Percentiles rank a stretch among this genome's conserved stretches.
phyloP scores from a whole-genome alignment of 1,139 yeast species.

The Groenewaldozyma sp. region DNA sequence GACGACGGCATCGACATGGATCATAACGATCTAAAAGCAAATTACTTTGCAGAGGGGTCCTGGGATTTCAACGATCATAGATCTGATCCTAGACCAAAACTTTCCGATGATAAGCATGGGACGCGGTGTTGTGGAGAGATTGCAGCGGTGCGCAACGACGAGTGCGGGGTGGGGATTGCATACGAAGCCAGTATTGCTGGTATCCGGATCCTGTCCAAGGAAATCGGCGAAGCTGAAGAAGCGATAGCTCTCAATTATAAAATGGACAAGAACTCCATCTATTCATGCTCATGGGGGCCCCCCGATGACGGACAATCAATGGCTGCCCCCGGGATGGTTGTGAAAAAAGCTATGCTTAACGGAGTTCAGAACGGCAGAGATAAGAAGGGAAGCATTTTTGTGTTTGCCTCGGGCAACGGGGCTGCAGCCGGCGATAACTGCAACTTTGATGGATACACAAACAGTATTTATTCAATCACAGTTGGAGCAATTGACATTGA shows the following conservation, averaged over 20 bases:
- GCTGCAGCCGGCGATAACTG: constrained; percentile 78
- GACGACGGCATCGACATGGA: constrained; percentile 93
- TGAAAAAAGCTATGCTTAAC: constrained; percentile 69
- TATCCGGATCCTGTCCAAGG: constrained; percentile 75
- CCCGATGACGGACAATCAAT: constrained; percentile 83
- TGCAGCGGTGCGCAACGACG: constrained; percentile 72
- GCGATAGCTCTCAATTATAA: constrained; percentile 81
- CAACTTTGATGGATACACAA: constrained; percentile 96
- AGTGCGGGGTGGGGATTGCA: constrained; percentile 94
- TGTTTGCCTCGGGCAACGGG: constrained; percentile 96
- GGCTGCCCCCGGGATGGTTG: constrained; percentile 74
- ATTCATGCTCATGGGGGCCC: constrained; percentile 99
- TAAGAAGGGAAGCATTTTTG: constrained; percentile 79
- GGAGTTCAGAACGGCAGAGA: constrained; percentile 82
- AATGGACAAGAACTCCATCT: constrained; percentile 73
- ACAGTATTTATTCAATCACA: constrained; percentile 89
- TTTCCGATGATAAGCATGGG: constrained; percentile 87
- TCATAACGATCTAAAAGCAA: constrained; percentile 58
- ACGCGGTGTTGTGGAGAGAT: constrained; percentile 98
- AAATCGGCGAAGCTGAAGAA: constrained; percentile 76
- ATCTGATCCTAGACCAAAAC: constrained; percentile 67
- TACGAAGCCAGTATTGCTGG: constrained; percentile 82
- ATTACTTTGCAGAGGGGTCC: constrained; percentile 64
- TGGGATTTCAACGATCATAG: constrained; percentile 86
- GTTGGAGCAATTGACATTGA: constrained; percentile 87